Base-by-base conservation (phyloP, 2,329 filamentous ascomycete species). In the Chalaropsis thielavioides region DNA sequence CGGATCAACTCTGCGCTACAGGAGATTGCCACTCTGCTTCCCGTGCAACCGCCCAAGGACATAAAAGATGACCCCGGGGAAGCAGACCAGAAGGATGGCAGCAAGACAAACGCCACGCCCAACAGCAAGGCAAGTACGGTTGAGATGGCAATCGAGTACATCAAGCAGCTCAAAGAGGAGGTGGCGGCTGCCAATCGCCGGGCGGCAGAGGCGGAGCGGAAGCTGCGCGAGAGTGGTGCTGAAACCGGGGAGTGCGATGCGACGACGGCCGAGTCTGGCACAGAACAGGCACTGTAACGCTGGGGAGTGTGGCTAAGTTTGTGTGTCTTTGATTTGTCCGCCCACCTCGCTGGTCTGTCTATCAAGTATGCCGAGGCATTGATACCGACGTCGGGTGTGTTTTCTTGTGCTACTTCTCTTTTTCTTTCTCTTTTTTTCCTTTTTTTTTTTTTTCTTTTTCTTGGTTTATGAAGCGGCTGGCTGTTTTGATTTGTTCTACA, bases 81-180 rank as follows among this genome's bases (percentile, higher is more conserved):
- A 31, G 78, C 79, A 1, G 75, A 78, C 38, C 73, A 72, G 6
- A 79, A 81, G 72, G 75, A 77, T 31, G 73, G 72, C 3, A 80
- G n/a, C 19, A 64, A 66, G 56, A 10, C 24, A 13, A 59, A 63
- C 64, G 74, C 73, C 6, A 78, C 84, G 63, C 84, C 88, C 40
- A 91, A 87, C 71, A 96, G 91, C 76, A 99, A 97, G 74, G 94
- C 94, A 1, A 95, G 89, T 70, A 96, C 95, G 0, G 94, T 99
- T n/a, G 94, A 99, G 75, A 86, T 89, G 76, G 94, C 94, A 1
- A 97, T 97, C 71, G 87, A 92, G 66, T 96, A 97, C 72, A 96
- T 99, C 76, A 92, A 90, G 75, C 82, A 86, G 67, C 76, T 99
- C 68, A 86, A 95, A 74, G 78, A 83, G 70, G 88, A 95, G 72